These are phyloP conservation scores for Aureobasidium sp. DNA, from an alignment of 2,329 filamentous ascomycete genomes.

Conservation along the genomic window DNA sequence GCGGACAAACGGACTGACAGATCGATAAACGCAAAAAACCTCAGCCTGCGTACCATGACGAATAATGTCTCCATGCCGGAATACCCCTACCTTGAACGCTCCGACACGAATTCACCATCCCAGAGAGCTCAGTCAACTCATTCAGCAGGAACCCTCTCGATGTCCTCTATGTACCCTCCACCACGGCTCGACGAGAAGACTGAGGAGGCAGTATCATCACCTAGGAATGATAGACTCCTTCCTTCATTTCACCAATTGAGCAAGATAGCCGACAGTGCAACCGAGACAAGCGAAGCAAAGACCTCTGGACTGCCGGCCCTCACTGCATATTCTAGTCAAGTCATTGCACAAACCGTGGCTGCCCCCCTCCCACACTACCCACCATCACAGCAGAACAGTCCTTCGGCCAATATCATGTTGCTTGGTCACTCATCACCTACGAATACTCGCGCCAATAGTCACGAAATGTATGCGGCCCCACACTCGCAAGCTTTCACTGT, in stretches of 20 bases:
- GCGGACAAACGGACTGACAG: not conserved
- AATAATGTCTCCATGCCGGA: constrained; percentile 2
- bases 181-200: not conserved
- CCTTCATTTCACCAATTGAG: constrained; percentile 29
- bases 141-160: not conserved
- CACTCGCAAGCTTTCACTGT: constrained; percentile 16
- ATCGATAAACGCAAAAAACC: not conserved
- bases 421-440: constrained; percentile 17
- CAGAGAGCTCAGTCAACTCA: not conserved
- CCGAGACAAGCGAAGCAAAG: constrained; percentile 20
- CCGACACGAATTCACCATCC: not conserved
- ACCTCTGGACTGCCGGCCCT: constrained; percentile 16
- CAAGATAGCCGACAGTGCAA: constrained; percentile 25
- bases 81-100: not conserved
- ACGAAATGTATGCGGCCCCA: constrained; percentile 13
- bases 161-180: not conserved
- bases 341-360: constrained; percentile 25
- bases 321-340: constrained; percentile 18
- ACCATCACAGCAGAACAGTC: constrained; percentile 24
- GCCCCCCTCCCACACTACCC: constrained; percentile 22
- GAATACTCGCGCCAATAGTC: constrained; percentile 9
- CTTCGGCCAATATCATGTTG: constrained; percentile 17
- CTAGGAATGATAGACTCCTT: constrained; percentile 24
- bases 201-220: constrained; percentile 18
- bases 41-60: constrained; percentile 9